Percentiles rank a stretch among this genome's conserved stretches.
phyloP scores from a whole-genome alignment of 2,329 filamentous ascomycete genomes.

The Talaromyces sp. region DNA sequence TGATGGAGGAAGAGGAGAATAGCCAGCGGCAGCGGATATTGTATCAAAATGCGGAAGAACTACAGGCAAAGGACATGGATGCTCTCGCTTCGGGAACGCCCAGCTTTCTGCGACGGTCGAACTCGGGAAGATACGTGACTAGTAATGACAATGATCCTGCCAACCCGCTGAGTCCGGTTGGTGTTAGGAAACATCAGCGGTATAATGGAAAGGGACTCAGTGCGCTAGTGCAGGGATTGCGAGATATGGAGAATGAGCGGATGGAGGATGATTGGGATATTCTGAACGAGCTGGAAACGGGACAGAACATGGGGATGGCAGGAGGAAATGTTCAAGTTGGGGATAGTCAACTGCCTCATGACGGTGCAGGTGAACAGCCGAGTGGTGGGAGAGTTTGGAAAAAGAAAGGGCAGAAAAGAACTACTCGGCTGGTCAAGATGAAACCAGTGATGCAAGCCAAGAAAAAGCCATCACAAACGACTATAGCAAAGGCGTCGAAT shows the following conservation, averaged over 20 bases:
- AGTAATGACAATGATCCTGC: slow-evolving; percentile 1
- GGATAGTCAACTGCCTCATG: slow-evolving; percentile 34
- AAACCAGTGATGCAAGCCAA: slow-evolving; percentile 36
- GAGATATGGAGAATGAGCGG: slow-evolving; percentile 41
- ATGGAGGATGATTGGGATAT: slow-evolving; percentile 44
- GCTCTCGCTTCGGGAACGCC: slow-evolving; percentile 35
- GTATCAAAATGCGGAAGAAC: background rate
- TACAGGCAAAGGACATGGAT: slow-evolving; percentile 17
- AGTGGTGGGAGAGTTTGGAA: slow-evolving; percentile 32
- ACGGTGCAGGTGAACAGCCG: slow-evolving; percentile 10
- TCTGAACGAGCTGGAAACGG: slow-evolving; percentile 43
- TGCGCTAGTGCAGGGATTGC: slow-evolving; percentile 37
- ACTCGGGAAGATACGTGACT: slow-evolving; percentile 28
- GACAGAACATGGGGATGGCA: slow-evolving; percentile 27
- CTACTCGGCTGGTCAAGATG: slow-evolving; percentile 44
- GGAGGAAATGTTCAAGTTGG: slow-evolving; percentile 30
- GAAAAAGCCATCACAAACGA: slow-evolving; percentile 22
- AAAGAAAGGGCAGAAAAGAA: slow-evolving; percentile 50
- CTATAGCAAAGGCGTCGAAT: background rate
- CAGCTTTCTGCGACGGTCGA: slow-evolving; percentile 38
- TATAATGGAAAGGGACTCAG: slow-evolving; percentile 40
- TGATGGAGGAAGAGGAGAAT: slow-evolving; percentile 34
- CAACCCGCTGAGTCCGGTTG: slow-evolving; percentile 36
- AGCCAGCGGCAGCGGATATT: slow-evolving; percentile 12
- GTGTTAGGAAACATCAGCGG: slow-evolving; percentile 33